Percentiles rank a stretch among this genome's conserved stretches.
Evolutionary conservation across 805 yeast species (phyloP).

Genomic region (Komagataella ulmi): DNA sequence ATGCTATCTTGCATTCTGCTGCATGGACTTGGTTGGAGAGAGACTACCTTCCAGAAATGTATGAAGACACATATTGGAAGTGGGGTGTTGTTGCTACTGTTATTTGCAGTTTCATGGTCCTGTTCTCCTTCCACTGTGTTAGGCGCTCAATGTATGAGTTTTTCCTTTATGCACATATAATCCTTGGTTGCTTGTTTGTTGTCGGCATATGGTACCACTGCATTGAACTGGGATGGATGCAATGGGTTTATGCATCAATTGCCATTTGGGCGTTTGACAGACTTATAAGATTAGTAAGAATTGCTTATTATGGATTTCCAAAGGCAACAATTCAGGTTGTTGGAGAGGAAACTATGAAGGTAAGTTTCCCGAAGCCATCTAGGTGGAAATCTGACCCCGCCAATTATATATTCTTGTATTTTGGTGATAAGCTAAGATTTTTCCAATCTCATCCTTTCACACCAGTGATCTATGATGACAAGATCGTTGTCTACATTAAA

Average conservation of each 20-base stretch:
- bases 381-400: conserved; percentile 41
- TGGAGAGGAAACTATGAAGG: conserved; percentile 33
- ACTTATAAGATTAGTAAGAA: conserved; percentile 26
- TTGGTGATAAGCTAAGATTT: conserved; percentile 34
- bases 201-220: conserved; percentile 49
- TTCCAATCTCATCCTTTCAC: conserved; percentile 76
- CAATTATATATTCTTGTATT: conserved; percentile 41
- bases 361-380: conserved; percentile 32
- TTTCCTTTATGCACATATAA: conserved; percentile 45
- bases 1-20: conserved; percentile 30
- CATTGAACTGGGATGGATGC: conserved; percentile 19
- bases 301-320: conserved; percentile 22
- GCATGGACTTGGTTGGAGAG: conserved; percentile 13
- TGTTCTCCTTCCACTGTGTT: conserved; percentile 36
- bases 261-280: conserved; percentile 43
- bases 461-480: conserved; percentile 25
- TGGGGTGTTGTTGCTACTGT: conserved; percentile 24
- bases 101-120: conserved; percentile 25
- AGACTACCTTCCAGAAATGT: conserved; percentile 12
- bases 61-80: conserved; percentile 11
- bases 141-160: conserved; percentile 46
- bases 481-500: conserved; percentile 30
- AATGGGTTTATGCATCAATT: conserved; percentile 21
- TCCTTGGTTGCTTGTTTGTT: conserved; percentile 38
- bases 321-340: conserved; percentile 22